Evolutionary conservation across 2,329 filamentous ascomycete species (phyloP).

Genomic region (Penicillium griseofulvum): DNA sequence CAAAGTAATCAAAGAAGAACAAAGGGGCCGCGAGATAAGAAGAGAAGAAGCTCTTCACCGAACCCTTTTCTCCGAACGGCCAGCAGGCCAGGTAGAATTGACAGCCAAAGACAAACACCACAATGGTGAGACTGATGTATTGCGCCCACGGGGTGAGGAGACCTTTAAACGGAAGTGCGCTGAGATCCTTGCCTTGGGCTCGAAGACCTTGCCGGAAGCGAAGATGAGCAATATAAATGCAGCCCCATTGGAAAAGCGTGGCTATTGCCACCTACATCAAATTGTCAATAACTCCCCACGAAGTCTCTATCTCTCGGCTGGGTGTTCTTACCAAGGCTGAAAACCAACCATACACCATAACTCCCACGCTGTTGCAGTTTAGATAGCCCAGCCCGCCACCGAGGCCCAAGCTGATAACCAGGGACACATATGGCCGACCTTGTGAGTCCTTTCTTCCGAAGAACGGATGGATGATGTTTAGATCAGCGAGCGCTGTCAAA

Average conservation of each 20-base stretch:
- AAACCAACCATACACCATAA: slow-evolving; percentile 35
- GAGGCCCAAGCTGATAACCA: slow-evolving; percentile 27
- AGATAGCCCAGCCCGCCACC: slow-evolving; percentile 37
- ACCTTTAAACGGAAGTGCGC: slow-evolving; percentile 25
- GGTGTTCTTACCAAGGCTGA: slow-evolving; percentile 23
- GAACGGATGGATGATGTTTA: slow-evolving; percentile 24
- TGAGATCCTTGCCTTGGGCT: slow-evolving; percentile 27
- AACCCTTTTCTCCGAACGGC: slow-evolving; percentile 31
- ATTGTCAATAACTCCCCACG: not conserved
- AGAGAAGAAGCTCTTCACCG: slow-evolving; percentile 33
- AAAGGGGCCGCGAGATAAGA: slow-evolving; percentile 33
- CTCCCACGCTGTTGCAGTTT: slow-evolving; percentile 28
- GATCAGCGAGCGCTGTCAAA: slow-evolving; percentile 32
- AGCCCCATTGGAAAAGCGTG: slow-evolving; percentile 30
- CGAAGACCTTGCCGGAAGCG: slow-evolving; percentile 29
- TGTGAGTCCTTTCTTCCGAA: slow-evolving; percentile 23
- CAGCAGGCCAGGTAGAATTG: slow-evolving; percentile 35
- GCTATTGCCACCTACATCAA: slow-evolving; percentile 27
- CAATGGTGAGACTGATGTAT: slow-evolving; percentile 25
- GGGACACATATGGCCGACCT: slow-evolving; percentile 32
- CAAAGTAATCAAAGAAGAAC: slow-evolving; percentile 31
- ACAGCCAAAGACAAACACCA: slow-evolving; percentile 30
- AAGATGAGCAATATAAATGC: slow-evolving; percentile 28
- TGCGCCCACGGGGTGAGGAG: slow-evolving; percentile 27
- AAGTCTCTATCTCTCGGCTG: not conserved